These are phyloP conservation scores for Ruellia speciosa DNA, from an alignment of 305 asterid species.

Conservation along the genomic window DNA sequence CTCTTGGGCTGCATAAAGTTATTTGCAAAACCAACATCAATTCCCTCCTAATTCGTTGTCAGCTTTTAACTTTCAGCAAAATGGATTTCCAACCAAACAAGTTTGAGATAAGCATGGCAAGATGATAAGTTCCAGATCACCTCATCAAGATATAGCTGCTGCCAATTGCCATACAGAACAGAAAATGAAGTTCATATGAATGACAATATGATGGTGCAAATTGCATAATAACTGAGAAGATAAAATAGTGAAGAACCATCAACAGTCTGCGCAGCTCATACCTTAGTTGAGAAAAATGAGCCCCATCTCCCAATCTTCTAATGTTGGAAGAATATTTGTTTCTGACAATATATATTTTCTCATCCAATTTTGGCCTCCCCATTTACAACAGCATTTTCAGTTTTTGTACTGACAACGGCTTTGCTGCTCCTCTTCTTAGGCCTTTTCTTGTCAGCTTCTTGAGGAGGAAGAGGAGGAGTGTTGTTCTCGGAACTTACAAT, in stretches of 20 bases:
- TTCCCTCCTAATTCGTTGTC: not conserved
- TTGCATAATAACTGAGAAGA: no score
- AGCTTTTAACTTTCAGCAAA: slow-evolving; percentile 13
- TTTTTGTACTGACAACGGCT: slow-evolving; percentile 30
- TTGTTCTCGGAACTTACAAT: slow-evolving; percentile 35
- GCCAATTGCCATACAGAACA: slow-evolving; percentile 6
- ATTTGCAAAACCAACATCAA: not conserved
- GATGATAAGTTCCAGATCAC: not conserved
- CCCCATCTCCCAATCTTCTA: slow-evolving; percentile 13
- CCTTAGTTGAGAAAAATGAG: slow-evolving; percentile 25
- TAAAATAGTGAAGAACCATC: no score
- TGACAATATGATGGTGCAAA: not conserved
- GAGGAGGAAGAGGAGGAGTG: slow-evolving; percentile 13
- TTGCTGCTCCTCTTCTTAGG: slow-evolving; percentile 35
- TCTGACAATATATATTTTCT: slow-evolving; percentile 17
- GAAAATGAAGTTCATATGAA: not conserved
- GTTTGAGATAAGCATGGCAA: slow-evolving; percentile 11
- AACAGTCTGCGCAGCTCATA: slow-evolving; percentile 14
- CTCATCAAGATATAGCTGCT: not conserved
- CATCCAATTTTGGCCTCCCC: slow-evolving; percentile 72
- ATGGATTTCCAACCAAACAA: slow-evolving; percentile 13
- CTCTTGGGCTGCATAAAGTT: no score
- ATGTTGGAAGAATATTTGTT: slow-evolving; percentile 12
- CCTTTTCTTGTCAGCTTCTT: slow-evolving; percentile 31
- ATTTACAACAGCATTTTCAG: slow-evolving; percentile 43